These are phyloP conservation scores for Yamadazyma buinensis DNA, from an alignment of 1,139 yeast genomes.

Conservation along the genomic window DNA sequence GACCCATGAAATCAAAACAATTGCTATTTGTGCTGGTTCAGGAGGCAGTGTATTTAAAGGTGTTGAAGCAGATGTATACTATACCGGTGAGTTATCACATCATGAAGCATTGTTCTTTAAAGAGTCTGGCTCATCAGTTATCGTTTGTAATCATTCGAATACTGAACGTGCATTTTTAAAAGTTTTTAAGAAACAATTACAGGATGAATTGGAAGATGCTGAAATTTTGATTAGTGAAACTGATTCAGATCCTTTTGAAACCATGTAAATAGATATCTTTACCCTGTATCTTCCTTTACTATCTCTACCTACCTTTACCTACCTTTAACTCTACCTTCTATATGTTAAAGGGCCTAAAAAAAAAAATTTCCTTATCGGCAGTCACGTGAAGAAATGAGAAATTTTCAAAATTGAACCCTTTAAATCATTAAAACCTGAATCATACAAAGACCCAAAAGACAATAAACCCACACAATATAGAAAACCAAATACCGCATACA, in stretches of 20 bases:
- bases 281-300: too few species aligned
- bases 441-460: too few species aligned
- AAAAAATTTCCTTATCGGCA: too few species aligned
- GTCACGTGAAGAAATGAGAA: too few species aligned
- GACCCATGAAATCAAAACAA: constrained; percentile 33
- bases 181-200: constrained; percentile 47
- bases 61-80: constrained; percentile 68
- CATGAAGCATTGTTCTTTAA: constrained; percentile 76
- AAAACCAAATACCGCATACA: too few species aligned
- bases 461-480: too few species aligned
- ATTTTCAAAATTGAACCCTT: too few species aligned
- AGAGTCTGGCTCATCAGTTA: constrained; percentile 71
- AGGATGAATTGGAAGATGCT: constrained; percentile 39
- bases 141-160: constrained; percentile 84
- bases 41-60: constrained; percentile 71
- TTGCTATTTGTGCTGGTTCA: constrained; percentile 97
- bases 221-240: constrained; percentile 45
- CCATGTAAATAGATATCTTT: constrained; percentile 27
- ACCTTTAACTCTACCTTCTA: too few species aligned
- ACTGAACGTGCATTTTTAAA: constrained; percentile 83
- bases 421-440: too few species aligned
- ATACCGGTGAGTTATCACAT: constrained; percentile 92
- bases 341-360: too few species aligned
- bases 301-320: too few species aligned
- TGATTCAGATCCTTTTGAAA: constrained; percentile 57